These are phyloP conservation scores for Calonectria honghensis DNA, from an alignment of 2,329 filamentous ascomycete genomes.

Conservation along the genomic window DNA sequence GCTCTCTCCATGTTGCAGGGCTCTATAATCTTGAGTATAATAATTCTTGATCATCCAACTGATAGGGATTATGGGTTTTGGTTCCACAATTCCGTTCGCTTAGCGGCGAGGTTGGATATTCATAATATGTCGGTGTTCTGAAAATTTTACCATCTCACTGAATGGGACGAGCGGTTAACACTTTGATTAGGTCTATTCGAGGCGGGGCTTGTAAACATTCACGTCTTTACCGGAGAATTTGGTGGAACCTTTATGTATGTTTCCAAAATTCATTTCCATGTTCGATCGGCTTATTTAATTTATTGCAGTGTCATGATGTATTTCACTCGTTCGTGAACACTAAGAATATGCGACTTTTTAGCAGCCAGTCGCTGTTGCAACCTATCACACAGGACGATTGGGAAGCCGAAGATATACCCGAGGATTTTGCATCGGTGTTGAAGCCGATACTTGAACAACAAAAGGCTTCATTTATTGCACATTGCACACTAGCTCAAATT, in stretches of 20 bases:
- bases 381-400: slow-evolving; percentile 38
- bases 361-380: neutral
- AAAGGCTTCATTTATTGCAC: slow-evolving; percentile 31
- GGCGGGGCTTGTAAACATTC: slow-evolving; percentile 6
- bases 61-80: slow-evolving; percentile 48
- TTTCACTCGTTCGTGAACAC: slow-evolving; percentile 44
- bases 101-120: slow-evolving; percentile 34
- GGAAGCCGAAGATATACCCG: slow-evolving; percentile 33
- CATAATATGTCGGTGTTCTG: slow-evolving; percentile 22
- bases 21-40: slow-evolving; percentile 34
- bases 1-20: slow-evolving; percentile 41
- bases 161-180: neutral
- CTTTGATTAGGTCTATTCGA: slow-evolving; percentile 18
- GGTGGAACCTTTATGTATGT: slow-evolving; percentile 48
- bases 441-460: slow-evolving; percentile 9
- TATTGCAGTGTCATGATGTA: slow-evolving; percentile 6
- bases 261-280: neutral
- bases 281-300: neutral
- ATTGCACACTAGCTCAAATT: slow-evolving; percentile 41
- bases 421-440: neutral
- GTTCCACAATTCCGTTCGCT: slow-evolving; percentile 45
- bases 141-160: rapidly evolving
- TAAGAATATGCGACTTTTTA: slow-evolving; percentile 22
- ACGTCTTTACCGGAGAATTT: slow-evolving; percentile 42
- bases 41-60: slow-evolving; percentile 41